Percentiles rank a stretch among this genome's conserved stretches.
Conservation (phyloP, 768 basidiomycete genomes). For the Saitozyma podzolica region DNA sequence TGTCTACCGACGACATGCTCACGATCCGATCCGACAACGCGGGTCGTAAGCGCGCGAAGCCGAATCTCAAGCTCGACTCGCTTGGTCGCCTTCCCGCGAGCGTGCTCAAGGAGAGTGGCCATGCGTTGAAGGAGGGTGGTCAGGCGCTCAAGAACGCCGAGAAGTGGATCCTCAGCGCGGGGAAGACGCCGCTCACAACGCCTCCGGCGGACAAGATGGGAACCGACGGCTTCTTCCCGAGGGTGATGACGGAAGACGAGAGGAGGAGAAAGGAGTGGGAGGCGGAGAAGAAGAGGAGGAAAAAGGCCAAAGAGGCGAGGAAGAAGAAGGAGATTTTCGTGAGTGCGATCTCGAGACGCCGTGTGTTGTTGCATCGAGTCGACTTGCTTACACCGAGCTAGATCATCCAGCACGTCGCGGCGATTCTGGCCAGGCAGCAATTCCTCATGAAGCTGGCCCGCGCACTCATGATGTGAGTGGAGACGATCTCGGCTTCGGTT, state of each 20-base stretch:
- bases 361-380: too few species aligned
- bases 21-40: constrained; percentile 12
- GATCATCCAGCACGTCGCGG: constrained; percentile 82
- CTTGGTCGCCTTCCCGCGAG: constrained; percentile 22
- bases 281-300: constrained; percentile 56
- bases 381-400: constrained; percentile 39
- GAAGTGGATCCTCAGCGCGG: constrained; percentile 43
- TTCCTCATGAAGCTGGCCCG: constrained; percentile 83
- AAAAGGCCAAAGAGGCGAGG: constrained; percentile 59
- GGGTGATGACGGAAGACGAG: constrained; percentile 46
- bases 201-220: constrained; percentile 45
- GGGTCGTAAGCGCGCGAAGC: constrained; percentile 6
- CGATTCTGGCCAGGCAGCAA: constrained; percentile 74
- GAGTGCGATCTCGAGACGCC: constrained; percentile 37
- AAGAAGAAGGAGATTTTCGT: constrained; percentile 77
- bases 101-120: constrained; percentile 23
- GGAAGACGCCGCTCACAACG: constrained; percentile 36
- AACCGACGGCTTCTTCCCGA: constrained; percentile 50
- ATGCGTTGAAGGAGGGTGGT: constrained; percentile 32
- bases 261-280: constrained; percentile 53
- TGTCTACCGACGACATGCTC: constrained; percentile 32
- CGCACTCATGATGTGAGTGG: constrained; percentile 69
- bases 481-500: background rate
- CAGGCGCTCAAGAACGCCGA: constrained; percentile 40
- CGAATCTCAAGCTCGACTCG: constrained; percentile 21